Conservation (phyloP, 768 basidiomycete species). For the Auricularia cornea region DNA sequence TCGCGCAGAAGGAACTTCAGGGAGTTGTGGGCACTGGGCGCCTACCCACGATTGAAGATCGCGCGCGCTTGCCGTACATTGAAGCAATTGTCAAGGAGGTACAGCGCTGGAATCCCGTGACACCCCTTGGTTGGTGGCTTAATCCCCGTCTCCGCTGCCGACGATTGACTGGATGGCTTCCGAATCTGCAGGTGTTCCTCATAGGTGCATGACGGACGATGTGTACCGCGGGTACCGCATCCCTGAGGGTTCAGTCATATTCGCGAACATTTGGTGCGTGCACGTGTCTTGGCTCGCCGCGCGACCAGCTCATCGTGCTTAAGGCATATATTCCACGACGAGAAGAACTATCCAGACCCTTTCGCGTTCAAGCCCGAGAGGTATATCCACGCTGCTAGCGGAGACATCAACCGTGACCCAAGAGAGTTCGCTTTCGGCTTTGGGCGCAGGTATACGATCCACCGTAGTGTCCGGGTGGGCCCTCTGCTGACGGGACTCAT, state of each 20-base stretch:
- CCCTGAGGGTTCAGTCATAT: slow-evolving; percentile 22
- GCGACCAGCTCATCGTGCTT: not conserved
- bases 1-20: slow-evolving; percentile 32
- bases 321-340: slow-evolving; percentile 48
- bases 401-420: slow-evolving; percentile 25
- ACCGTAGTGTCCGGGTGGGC: slow-evolving; percentile 5
- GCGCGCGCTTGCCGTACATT: slow-evolving; percentile 26
- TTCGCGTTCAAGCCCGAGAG: slow-evolving; percentile 26
- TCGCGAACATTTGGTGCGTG: slow-evolving; percentile 17
- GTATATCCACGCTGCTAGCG: slow-evolving; percentile 10
- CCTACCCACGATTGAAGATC: slow-evolving; percentile 29
- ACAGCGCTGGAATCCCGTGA: slow-evolving; percentile 20
- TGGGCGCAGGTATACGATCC: slow-evolving; percentile 29
- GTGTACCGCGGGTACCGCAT: slow-evolving; percentile 27
- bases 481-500: too few relatives aligned
- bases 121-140: slow-evolving; percentile 11
- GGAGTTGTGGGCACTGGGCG: slow-evolving; percentile 22
- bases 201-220: slow-evolving; percentile 22
- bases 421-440: slow-evolving; percentile 42
- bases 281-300: not conserved
- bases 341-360: slow-evolving; percentile 26
- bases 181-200: slow-evolving; percentile 10
- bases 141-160: not conserved
- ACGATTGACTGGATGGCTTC: not conserved
- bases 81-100: slow-evolving; percentile 32